phyloP scores from a whole-genome alignment of 2,329 filamentous ascomycete genomes.

The Penicillium occitanis region DNA sequence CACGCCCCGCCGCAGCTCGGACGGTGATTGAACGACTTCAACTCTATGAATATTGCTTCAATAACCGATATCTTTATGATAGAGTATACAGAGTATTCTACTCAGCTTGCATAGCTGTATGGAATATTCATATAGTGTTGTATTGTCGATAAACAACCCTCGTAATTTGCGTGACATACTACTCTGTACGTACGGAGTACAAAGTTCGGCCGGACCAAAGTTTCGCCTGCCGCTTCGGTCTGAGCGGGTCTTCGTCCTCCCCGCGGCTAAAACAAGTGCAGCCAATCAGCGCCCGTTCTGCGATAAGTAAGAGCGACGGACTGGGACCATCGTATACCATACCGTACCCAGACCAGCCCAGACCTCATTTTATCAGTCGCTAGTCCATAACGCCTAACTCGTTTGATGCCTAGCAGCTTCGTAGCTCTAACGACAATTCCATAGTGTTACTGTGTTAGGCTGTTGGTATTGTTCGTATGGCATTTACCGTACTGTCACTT shows the following conservation, averaged over 20 bases:
- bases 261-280: background rate
- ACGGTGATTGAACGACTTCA: background rate
- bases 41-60: background rate
- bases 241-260: background rate
- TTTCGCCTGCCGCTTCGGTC: slow-evolving; percentile 11
- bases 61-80: background rate
- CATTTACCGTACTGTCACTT: background rate
- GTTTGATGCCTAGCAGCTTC: background rate
- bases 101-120: background rate
- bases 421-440: slow-evolving; percentile 4
- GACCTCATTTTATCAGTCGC: slow-evolving; percentile 1
- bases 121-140: no score
- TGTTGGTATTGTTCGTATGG: background rate
- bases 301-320: slow-evolving; percentile 6
- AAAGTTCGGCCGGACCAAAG: slow-evolving; percentile 6
- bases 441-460: background rate
- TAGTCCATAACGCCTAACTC: slow-evolving; percentile 7
- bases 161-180: background rate
- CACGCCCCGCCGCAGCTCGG: background rate
- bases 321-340: background rate
- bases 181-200: no score
- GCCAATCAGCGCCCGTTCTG: background rate
- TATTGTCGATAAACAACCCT: background rate
- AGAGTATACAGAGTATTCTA: background rate
- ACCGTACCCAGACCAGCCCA: slow-evolving; percentile 5